Evolutionary conservation across 202 grass and related monocot species (phyloP).

Genomic region (Musa balbisiana): DNA sequence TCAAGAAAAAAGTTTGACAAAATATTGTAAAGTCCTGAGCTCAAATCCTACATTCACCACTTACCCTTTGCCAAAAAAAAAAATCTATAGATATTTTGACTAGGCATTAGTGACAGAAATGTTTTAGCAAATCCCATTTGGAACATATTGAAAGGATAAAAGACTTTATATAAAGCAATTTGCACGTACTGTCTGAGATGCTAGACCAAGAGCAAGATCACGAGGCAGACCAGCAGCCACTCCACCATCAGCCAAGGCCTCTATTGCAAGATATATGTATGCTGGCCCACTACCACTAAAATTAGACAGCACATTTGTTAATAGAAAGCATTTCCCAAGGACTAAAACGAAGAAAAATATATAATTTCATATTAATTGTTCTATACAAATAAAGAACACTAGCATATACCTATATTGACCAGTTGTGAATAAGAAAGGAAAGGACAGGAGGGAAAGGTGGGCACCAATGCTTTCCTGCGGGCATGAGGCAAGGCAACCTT

Average conservation of each 20-base stretch:
- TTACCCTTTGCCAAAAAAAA: too few species aligned
- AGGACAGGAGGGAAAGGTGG: too few species aligned
- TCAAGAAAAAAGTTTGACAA: too few species aligned
- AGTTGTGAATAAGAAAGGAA: too few species aligned
- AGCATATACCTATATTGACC: too few species aligned
- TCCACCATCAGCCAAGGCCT: conserved; percentile 92
- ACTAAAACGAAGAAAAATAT: conserved; percentile 27
- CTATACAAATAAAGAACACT: background rate
- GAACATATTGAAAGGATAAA: background rate
- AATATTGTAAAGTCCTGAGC: too few species aligned
- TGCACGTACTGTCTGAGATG: conserved; percentile 71
- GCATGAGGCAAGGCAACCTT: too few species aligned
- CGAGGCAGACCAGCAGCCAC: conserved; percentile 92
- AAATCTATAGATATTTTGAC: too few species aligned
- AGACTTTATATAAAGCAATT: background rate
- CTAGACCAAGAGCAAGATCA: conserved; percentile 82
- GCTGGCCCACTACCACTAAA: conserved; percentile 92
- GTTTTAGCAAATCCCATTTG: background rate
- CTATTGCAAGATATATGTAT: conserved; percentile 87
- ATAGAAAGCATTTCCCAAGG: background rate
- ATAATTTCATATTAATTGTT: background rate
- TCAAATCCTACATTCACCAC: too few species aligned
- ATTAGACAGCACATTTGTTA: conserved; percentile 9
- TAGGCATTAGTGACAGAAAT: background rate
- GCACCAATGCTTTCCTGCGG: too few species aligned